These are phyloP conservation scores for Liriodendron chinense DNA, from an alignment of 164 flowering plant species.

Conservation along the genomic window DNA sequence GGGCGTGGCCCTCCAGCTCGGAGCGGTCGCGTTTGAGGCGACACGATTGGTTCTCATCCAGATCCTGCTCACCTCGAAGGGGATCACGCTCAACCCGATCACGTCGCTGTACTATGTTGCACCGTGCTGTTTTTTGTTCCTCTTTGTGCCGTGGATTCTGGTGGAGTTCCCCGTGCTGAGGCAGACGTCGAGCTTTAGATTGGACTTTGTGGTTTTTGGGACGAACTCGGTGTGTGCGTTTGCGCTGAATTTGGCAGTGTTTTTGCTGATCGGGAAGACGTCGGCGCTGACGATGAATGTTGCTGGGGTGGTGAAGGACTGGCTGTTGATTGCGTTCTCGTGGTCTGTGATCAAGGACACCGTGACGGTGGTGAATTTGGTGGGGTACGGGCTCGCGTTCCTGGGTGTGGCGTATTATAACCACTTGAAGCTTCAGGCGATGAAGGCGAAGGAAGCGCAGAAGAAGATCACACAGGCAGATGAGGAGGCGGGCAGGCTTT, in stretches of 20 bases:
- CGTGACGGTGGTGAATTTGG: constrained; percentile 24
- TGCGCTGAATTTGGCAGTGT: constrained; percentile 27
- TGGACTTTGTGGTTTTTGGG: constrained; percentile 24
- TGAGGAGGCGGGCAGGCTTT: constrained; percentile 22
- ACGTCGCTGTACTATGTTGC: constrained; percentile 30
- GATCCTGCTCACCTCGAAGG: constrained; percentile 27
- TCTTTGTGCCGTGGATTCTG: constrained; percentile 24
- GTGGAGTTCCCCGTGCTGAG: constrained; percentile 27
- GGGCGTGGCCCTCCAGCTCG: constrained; percentile 39
- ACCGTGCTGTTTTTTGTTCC: constrained; percentile 25
- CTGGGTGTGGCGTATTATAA: constrained; percentile 29
- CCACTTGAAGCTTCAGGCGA: constrained; percentile 22
- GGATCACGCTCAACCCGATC: constrained; percentile 27
- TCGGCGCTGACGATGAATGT: constrained; percentile 30
- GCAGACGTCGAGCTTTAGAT: constrained; percentile 19
- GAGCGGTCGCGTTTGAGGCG: constrained; percentile 32
- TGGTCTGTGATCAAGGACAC: constrained; percentile 28
- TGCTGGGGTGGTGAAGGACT: constrained; percentile 30
- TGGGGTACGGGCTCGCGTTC: constrained; percentile 29
- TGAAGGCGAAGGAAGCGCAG: constrained; percentile 31
- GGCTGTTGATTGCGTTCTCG: constrained; percentile 30
- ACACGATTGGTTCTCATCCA: constrained; percentile 27
- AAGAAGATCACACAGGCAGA: constrained; percentile 18
- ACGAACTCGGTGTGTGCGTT: constrained; percentile 26
- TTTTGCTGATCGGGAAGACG: constrained; percentile 28